A percentile compares a stretch with the other conserved stretches of the same genome.
Evolutionary conservation across 1,139 yeast species (phyloP).

Genomic region (Yamadazyma epiphylla): DNA sequence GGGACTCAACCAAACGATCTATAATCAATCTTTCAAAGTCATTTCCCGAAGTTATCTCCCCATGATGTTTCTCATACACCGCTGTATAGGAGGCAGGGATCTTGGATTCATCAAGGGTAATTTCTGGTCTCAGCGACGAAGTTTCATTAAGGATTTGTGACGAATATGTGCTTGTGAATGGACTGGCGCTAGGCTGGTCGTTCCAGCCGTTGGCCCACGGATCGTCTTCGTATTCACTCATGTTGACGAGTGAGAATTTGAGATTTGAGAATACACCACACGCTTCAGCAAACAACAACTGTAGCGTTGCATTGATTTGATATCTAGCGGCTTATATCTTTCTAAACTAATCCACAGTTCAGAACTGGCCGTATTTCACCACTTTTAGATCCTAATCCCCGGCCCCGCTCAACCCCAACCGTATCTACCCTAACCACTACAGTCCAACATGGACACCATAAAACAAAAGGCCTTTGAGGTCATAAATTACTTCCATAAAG

Average conservation of each 20-base stretch:
- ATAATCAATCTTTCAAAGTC: conserved; percentile 31
- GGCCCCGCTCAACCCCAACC: background rate
- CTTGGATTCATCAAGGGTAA: conserved; percentile 12
- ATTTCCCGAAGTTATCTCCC: conserved; percentile 20
- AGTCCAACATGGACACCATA: conserved; percentile 1
- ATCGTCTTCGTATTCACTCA: conserved; percentile 19
- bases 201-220: conserved; percentile 47
- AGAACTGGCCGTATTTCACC: no score
- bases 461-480: conserved; percentile 6
- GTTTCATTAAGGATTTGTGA: conserved; percentile 21
- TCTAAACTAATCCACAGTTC: no score
- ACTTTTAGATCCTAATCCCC: no score
- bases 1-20: conserved; percentile 23
- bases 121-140: conserved; percentile 3
- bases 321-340: no score
- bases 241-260: background rate
- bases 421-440: background rate
- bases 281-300: no score
- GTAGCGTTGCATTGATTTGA: no score
- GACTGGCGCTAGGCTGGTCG: conserved; percentile 10
- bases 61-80: conserved; percentile 17
- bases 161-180: conserved; percentile 16
- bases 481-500: conserved; percentile 18
- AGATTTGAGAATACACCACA: no score
- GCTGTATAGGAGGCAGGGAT: conserved; percentile 24